Base-by-base conservation (phyloP, 2,329 filamentous ascomycete species). In the Nigrospora sphaerica region DNA sequence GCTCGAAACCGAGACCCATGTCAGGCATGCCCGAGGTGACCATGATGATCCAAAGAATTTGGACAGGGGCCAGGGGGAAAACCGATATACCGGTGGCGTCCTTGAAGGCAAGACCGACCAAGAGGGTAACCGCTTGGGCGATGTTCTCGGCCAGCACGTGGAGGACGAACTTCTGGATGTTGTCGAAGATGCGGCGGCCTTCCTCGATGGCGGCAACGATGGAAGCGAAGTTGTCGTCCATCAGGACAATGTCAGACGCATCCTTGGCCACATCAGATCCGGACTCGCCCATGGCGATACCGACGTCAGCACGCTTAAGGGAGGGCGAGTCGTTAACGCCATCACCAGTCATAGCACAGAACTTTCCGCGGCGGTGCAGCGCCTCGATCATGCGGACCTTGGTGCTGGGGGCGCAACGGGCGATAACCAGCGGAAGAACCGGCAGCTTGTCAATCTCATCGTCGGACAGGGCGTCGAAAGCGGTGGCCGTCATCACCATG, bases 11-110 rank as follows among this genome's bases (percentile, higher is more conserved):
- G 4, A 90, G 72, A 50, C 86, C 86, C 80, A 89, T 88, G 53
- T 88, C 86, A 2, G 85, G 85, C 54, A 88, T 72, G 17, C 80
- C 82, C 39, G 82, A 86, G 0, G 85, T 90, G 44, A 87, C 77
- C 83, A 89, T 88, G 61, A 88, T 88, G 53, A 90, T 83, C 86
- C 85, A 90, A 41, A 90, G 73, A 52, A 89, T 87, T 54, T 89
- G 80, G n/a, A 89, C 81, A 0, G 85, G 85, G 0, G 83, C 73
- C 3, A 89, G 73, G 0, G 85, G 85, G 60, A 88, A 89, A 5
- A 88, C 85, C 0, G 85, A 88, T 13, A 86, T 69, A 1, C 74
- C 70, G 12, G 69, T 69, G 2, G 58, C 51, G 54, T 89, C 85
- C 64, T 88, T 87, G 70, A 89, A 88, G 0, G 72, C 80, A 2